Evolutionary conservation across 2,329 filamentous ascomycete species (phyloP).

Genomic region (Metarhizium humberi): DNA sequence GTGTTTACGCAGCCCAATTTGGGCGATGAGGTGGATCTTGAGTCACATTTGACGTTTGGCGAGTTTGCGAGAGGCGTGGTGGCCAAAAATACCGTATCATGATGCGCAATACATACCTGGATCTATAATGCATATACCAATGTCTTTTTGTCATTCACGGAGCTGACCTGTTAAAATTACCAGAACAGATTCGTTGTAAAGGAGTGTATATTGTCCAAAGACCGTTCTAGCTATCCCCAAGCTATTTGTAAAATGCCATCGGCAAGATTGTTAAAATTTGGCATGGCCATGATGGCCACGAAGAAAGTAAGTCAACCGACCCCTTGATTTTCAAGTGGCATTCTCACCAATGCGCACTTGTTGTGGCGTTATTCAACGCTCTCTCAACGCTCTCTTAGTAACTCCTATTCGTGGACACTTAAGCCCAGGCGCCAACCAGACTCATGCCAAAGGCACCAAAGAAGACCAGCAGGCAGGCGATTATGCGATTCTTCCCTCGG

Average conservation of each 20-base stretch:
- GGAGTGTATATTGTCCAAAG: neutral
- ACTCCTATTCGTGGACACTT: slow-evolving; percentile 8
- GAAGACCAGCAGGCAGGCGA: slow-evolving; percentile 48
- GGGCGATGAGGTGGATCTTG: slow-evolving; percentile 64
- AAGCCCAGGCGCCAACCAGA: slow-evolving; percentile 55
- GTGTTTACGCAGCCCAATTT: slow-evolving; percentile 97
- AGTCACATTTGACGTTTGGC: slow-evolving; percentile 61
- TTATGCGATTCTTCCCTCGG: slow-evolving; percentile 41
- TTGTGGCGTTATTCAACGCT: neutral
- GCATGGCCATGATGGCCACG: neutral
- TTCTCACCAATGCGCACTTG: slow-evolving; percentile 1
- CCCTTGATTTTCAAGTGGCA: neutral
- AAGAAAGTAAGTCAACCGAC: neutral
- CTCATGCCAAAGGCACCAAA: slow-evolving; percentile 53
- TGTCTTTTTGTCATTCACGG: too few relatives aligned
- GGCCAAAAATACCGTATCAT: slow-evolving; percentile 46
- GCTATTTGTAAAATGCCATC: neutral
- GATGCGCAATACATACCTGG: neutral
- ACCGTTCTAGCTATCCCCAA: neutral
- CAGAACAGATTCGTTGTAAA: neutral
- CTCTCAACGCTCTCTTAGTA: neutral
- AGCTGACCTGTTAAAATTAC: too few relatives aligned
- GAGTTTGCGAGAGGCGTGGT: slow-evolving; percentile 60
- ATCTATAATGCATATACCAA: too few relatives aligned
- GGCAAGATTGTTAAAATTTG: neutral